Evolutionary conservation across 2,329 filamentous ascomycete species (phyloP).

Genomic region (Monosporascus sp.): DNA sequence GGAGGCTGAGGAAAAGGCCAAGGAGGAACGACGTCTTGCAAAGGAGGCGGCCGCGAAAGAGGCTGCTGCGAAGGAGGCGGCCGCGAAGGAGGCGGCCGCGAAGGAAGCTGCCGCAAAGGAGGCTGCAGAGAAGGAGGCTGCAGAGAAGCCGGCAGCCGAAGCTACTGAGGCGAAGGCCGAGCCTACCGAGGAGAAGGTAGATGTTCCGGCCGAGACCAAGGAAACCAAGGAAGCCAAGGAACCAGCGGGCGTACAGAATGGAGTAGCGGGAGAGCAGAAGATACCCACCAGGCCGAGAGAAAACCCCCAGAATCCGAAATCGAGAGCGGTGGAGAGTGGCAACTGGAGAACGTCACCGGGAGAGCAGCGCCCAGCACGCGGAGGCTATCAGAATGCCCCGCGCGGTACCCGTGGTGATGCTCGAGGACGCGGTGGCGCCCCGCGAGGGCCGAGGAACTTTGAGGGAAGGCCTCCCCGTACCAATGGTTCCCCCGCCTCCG

Average conservation of each 20-base stretch:
- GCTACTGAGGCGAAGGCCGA: conserved; percentile 27
- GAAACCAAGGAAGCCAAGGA: conserved; percentile 19
- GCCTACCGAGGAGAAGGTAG: conserved; percentile 28
- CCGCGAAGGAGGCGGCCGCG: conserved; percentile 19
- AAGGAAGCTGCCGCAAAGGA: conserved; percentile 28
- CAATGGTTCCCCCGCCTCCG: conserved; percentile 37
- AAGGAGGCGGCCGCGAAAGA: conserved; percentile 61
- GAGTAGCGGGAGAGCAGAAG: conserved; percentile 43
- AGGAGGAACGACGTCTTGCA: conserved; percentile 64
- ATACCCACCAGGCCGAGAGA: conserved; percentile 37
- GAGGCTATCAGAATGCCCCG: conserved; percentile 27
- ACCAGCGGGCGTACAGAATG: conserved; percentile 18
- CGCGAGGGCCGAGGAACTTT: conserved; percentile 38
- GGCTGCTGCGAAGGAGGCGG: conserved; percentile 34
- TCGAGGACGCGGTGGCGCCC: conserved; percentile 39
- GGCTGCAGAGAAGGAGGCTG: conserved; percentile 16
- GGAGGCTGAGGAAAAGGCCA: conserved; percentile 79
- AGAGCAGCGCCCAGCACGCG: conserved; percentile 34
- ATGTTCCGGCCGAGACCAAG: conserved; percentile 25
- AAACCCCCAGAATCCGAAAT: conserved; percentile 40
- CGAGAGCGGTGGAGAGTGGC: conserved; percentile 51
- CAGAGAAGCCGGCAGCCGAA: conserved; percentile 14
- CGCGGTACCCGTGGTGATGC: conserved; percentile 22
- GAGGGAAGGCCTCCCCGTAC: conserved; percentile 41
- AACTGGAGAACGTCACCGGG: conserved; percentile 54